These are phyloP conservation scores for Cyamopsis tetragonoloba DNA, from an alignment of 306 rosid genomes.

Conservation along the genomic window DNA sequence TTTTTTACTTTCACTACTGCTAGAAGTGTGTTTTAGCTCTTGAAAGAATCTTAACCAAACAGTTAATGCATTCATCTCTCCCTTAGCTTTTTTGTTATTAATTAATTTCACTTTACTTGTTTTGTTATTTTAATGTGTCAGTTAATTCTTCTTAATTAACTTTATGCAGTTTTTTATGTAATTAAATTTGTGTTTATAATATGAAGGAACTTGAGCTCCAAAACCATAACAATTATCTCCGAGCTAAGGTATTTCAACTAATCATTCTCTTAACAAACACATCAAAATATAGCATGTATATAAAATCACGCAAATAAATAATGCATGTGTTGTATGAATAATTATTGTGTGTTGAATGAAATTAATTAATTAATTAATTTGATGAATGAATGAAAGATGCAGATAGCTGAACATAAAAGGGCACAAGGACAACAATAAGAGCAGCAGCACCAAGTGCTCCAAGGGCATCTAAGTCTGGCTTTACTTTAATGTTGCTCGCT, in stretches of 20 bases:
- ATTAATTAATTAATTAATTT: neutral
- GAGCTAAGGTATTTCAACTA: constrained; percentile 74
- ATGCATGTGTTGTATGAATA: neutral
- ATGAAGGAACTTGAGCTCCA: constrained; percentile 87
- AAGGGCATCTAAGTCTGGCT: constrained; percentile 60
- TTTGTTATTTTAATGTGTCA: neutral
- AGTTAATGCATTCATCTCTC: constrained; percentile 23
- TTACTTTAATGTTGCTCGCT: constrained; percentile 55
- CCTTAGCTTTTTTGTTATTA: neutral
- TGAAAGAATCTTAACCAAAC: too few relatives aligned
- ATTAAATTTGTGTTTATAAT: neutral
- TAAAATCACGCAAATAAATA: neutral
- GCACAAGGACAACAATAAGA: constrained; percentile 41
- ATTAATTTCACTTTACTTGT: neutral
- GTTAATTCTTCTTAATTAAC: neutral
- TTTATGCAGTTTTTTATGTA: too few relatives aligned
- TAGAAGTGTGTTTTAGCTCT: too few relatives aligned
- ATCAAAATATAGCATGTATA: neutral
- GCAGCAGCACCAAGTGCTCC: constrained; percentile 74
- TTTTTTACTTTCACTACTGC: too few relatives aligned
- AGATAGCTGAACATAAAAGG: constrained; percentile 87
- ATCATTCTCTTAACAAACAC: neutral
- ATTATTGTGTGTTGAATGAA: too few relatives aligned
- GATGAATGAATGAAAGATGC: constrained; percentile 9
- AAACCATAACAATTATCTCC: constrained; percentile 74